Conservation (phyloP, 306 rosid genomes). For the Acmispon strigosus region DNA sequence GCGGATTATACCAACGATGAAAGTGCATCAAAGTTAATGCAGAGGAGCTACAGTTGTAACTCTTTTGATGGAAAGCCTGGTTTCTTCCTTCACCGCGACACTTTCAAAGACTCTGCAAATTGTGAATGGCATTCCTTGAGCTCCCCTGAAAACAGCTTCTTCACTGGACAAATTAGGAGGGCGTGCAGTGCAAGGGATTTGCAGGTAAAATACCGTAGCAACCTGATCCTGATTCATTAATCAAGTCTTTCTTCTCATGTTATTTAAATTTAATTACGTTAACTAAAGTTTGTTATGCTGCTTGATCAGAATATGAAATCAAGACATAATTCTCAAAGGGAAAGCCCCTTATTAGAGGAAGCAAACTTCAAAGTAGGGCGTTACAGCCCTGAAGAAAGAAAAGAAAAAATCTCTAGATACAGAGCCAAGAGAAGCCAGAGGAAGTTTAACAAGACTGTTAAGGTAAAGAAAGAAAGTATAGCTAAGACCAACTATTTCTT, state of each 20-base stretch:
- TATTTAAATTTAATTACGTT: not conserved
- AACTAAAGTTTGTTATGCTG: not conserved
- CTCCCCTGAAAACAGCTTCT: conserved; percentile 39
- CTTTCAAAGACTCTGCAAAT: conserved; percentile 35
- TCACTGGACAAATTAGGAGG: conserved; percentile 46
- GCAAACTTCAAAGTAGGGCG: conserved; percentile 55
- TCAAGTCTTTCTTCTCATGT: not conserved
- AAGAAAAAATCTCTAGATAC: conserved; percentile 68
- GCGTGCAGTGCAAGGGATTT: conserved; percentile 74
- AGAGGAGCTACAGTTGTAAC: conserved; percentile 58
- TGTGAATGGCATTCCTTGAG: conserved; percentile 32
- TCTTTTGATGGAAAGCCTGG: conserved; percentile 43
- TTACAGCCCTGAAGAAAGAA: conserved; percentile 72
- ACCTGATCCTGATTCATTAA: no score
- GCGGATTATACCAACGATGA: conserved; percentile 26
- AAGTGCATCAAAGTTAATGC: conserved; percentile 40
- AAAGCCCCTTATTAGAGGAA: conserved; percentile 42
- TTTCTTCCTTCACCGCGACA: conserved; percentile 30
- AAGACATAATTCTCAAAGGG: conserved; percentile 20
- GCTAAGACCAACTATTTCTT: not conserved
- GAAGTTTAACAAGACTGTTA: conserved; percentile 82
- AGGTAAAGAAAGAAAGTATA: conserved; percentile 33
- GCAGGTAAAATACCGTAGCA: no score
- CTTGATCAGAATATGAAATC: conserved; percentile 28
- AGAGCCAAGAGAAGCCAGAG: conserved; percentile 80